phyloP scores from a whole-genome alignment of 2,329 filamentous ascomycete species.

The Colletotrichum sp. region DNA sequence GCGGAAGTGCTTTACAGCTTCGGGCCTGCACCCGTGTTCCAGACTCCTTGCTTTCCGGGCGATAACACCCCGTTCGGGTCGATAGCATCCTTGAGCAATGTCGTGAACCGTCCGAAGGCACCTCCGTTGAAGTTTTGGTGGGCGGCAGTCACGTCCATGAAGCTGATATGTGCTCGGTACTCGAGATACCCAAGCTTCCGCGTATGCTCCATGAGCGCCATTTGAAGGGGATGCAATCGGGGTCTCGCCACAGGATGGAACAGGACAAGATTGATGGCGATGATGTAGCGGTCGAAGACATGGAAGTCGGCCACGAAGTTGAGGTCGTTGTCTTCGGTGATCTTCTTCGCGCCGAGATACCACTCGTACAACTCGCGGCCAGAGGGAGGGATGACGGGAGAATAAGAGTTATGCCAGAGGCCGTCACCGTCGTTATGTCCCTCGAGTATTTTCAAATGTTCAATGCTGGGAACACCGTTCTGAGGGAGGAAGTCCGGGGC shows the following conservation, averaged over 20 bases:
- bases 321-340: neutral
- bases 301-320: constrained; percentile 21
- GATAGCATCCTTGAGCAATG: constrained; percentile 42
- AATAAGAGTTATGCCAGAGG: neutral
- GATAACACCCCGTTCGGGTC: constrained; percentile 42
- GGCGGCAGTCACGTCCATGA: constrained; percentile 39
- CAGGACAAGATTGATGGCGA: constrained; percentile 5
- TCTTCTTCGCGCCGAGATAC: neutral
- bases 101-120: constrained; percentile 42
- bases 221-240: neutral
- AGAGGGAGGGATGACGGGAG: neutral
- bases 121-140: constrained; percentile 43
- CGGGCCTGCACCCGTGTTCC: constrained; percentile 19
- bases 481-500: constrained; percentile 4
- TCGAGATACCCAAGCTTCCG: neutral
- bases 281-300: constrained; percentile 17
- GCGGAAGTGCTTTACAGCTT: neutral
- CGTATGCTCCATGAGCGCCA: constrained; percentile 24
- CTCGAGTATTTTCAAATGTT: neutral
- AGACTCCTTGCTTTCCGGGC: constrained; percentile 44
- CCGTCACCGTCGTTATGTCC: neutral
- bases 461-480: neutral
- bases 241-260: neutral
- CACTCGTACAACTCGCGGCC: neutral
- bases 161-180: neutral